Base-by-base conservation (phyloP, 2,329 filamentous ascomycete species). In the Penicillium palitans region DNA sequence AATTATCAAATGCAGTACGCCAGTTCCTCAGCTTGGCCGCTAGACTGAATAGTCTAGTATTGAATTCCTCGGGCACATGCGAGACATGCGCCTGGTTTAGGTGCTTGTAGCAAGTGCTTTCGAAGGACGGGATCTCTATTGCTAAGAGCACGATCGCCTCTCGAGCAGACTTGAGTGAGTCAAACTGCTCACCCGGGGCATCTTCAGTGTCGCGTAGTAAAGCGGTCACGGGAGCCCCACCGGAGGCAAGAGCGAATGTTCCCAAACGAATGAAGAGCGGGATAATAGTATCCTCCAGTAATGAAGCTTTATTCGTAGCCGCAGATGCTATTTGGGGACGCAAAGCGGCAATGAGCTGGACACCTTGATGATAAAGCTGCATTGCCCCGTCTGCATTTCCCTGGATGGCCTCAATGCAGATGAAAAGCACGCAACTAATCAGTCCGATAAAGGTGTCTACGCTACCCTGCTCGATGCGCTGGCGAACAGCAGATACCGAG, bases 341-440 rank as follows among this genome's bases (percentile, higher is more conserved):
- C 19, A 70, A 54, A 47, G 58, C 53, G 0, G 58, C 49, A 44
- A 74, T 71, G 1, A 74, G 66, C 17, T 61, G 57, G 8, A 70
- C 58, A 1, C 70, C 70, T 39, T 74, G 72, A 8, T 41, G 29
- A 60, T 72, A 74, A 4, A 74, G 69, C 13, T 59, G 64, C 19
- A 70, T 25, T 2, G 70, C 69, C 17, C 70, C 69, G 6, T 69
- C 62, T 1, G 64, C 39, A 44, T 59, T 60, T 3, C 69, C 71
- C 12, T 69, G 60, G 1, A 74, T 50, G 4, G 63, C 61, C 50
- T 74, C 72, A n/a, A 74, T 71, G 42, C 68, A 72, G 8, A 72
- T 70, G 39, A 73, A 74, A n/a, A 74, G 49, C 4, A 72, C 52
- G 42, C 71, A 74, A 12, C 61, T 73, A 12, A 74, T 62, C 24